These are phyloP conservation scores for Trametes sanguinea DNA, from an alignment of 768 basidiomycete genomes.

Conservation along the genomic window DNA sequence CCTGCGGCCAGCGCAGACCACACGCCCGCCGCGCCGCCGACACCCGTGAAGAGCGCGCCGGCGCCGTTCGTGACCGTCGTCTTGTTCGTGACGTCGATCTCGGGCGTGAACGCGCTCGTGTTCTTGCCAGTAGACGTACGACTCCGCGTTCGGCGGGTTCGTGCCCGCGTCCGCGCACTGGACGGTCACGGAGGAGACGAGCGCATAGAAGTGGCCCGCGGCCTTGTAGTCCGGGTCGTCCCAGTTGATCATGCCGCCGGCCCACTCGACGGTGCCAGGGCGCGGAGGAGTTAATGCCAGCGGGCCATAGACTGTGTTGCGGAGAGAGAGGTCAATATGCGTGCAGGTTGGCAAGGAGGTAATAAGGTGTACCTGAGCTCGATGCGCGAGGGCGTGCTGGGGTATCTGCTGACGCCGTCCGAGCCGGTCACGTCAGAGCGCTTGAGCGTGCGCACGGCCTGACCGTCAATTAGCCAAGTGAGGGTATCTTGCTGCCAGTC, in stretches of 20 bases:
- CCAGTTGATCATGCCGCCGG: constrained; percentile 84
- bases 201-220: constrained; percentile 73
- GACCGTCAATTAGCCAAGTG: constrained; percentile 70
- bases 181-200: constrained; percentile 61
- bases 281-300: constrained; percentile 62
- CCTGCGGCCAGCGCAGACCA: constrained; percentile 15
- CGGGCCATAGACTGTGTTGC: constrained; percentile 68
- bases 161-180: constrained; percentile 57
- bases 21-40: not conserved
- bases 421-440: constrained; percentile 53
- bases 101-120: constrained; percentile 51
- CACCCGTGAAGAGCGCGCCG: constrained; percentile 6
- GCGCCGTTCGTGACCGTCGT: constrained; percentile 53
- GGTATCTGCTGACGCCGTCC: constrained; percentile 64
- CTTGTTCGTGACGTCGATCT: constrained; percentile 58
- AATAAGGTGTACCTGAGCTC: constrained; percentile 63
- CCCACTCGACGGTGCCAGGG: constrained; percentile 77
- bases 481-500: constrained; percentile 77
- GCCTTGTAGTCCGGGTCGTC: constrained; percentile 71
- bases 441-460: constrained; percentile 66
- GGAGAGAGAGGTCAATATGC: not conserved
- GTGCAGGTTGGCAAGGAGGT: not conserved
- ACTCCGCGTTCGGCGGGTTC: constrained; percentile 50
- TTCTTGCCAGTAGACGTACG: constrained; percentile 68
- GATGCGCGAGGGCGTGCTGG: constrained; percentile 76